A percentile compares a stretch with the other conserved stretches of the same genome.
phyloP scores from a whole-genome alignment of 169 alveolate species.

The Plasmodium coatneyi region DNA sequence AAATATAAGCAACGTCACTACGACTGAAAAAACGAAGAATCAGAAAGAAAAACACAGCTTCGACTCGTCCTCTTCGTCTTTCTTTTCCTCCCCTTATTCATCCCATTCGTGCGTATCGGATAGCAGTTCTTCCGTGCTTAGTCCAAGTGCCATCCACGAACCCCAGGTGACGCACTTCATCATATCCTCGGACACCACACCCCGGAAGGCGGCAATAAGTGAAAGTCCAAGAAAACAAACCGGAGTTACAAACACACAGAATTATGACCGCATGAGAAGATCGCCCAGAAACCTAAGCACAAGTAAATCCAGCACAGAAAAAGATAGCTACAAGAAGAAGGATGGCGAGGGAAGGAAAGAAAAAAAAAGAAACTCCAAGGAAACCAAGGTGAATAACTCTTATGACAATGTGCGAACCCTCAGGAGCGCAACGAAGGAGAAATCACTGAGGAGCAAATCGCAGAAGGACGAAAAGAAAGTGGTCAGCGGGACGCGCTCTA shows the following conservation, averaged over 20 bases:
- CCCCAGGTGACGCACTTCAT: not conserved
- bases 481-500: not conserved
- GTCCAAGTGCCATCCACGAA: not conserved
- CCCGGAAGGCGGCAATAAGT: not conserved
- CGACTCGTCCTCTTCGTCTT: slow-evolving; percentile 30
- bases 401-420: not conserved
- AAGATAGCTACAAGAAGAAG: not conserved
- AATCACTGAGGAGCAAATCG: not conserved
- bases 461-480: not conserved
- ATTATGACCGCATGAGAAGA: not conserved
- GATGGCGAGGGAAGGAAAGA: not conserved
- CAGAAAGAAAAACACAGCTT: slow-evolving; percentile 17
- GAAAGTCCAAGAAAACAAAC: not conserved
- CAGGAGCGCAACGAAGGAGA: not conserved
- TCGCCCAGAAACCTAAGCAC: not conserved
- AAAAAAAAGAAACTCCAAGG: not conserved
- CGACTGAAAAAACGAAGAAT: not conserved
- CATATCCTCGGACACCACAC: not conserved
- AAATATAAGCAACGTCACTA: not conserved
- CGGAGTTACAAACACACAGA: not conserved
- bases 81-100: not conserved
- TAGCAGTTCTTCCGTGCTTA: not conserved
- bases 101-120: not conserved
- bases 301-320: not conserved
- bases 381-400: not conserved